Evolutionary conservation across 1,139 yeast genomes (phyloP), one percentile per base, ranked within the genome.

Genomic region (Kodamaea suecica): DNA sequence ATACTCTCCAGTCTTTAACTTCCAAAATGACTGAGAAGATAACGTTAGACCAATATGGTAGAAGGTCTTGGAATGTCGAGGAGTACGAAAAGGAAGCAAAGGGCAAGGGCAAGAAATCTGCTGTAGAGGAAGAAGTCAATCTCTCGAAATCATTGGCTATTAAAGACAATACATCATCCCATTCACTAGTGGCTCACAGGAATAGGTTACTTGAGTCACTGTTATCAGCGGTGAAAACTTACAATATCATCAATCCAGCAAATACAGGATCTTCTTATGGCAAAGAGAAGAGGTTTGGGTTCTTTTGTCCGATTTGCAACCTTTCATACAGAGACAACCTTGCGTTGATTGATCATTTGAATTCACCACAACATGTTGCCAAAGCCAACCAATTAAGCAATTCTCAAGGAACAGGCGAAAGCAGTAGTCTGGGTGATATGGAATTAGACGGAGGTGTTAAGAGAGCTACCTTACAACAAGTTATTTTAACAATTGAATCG

Each of bases 341-440:
- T 48, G 83, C 87, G 40, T 80, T 80, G 53, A 70, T 87, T 4
- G 95, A 88, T 52, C 97, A 90, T 60, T 65, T 87, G 50, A 87
- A 86, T 50, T 79, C 88, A 23, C 80, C 79, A 4, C 76, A 70
- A 33, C 92, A 82, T 57, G 55, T 62, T 2, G 42, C 48, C 9
- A 64, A 55, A 33, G 62, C 59, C 3, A 47, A 39, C 17, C 40
- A 37, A 14, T 24, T 48, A 6, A 38, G 40, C 5, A 23, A 20
- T 11, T 4, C 16, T 4, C 29, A 26, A 10, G 12, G 7, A n/a
- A n/a, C n/a, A n/a, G n/a, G n/a, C n/a, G n/a, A n/a, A n/a, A n/a
- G n/a, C n/a, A n/a, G n/a, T n/a, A n/a, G n/a, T n/a, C n/a, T n/a
- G n/a, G n/a, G n/a, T n/a, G n/a, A n/a, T n/a, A n/a, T n/a, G n/a